These are phyloP conservation scores for Aphanomyces stellatus DNA, from an alignment of 352 stramenopile species.

Conservation along the genomic window DNA sequence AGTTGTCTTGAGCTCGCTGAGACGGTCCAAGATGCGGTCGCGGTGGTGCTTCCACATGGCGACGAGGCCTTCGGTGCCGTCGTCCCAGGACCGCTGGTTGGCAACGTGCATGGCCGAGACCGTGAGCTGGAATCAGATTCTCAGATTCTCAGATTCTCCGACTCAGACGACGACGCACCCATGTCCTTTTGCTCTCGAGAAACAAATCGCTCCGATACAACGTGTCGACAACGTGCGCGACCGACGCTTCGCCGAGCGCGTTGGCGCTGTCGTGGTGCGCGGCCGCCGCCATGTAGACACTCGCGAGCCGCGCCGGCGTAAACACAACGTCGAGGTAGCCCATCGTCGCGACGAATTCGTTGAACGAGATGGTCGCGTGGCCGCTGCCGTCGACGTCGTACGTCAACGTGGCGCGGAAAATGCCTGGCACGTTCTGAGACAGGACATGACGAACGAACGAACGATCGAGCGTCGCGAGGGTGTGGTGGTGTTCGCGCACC, in stretches of 20 bases:
- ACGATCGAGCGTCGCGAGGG: not conserved
- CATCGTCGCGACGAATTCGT: constrained; percentile 3
- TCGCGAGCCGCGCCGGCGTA: not conserved
- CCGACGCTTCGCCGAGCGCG: not conserved
- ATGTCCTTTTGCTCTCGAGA: constrained; percentile 11
- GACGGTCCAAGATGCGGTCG: not conserved
- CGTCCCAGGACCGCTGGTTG: constrained; percentile 2
- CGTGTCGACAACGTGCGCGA: not conserved
- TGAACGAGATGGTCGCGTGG: not conserved
- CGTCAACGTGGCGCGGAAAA: not conserved
- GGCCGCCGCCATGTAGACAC: constrained; percentile 1
- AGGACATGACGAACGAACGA: not conserved
- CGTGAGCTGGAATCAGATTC: not conserved
- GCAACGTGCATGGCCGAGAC: constrained; percentile 11
- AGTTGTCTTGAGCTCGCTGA: constrained; percentile 1
- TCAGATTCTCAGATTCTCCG: not conserved
- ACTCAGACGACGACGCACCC: not conserved
- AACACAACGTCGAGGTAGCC: constrained; percentile 6
- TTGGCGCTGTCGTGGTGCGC: not conserved
- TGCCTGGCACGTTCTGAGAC: not conserved
- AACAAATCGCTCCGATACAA: constrained; percentile 16
- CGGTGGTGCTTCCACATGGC: constrained; percentile 10
- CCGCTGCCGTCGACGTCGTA: not conserved
- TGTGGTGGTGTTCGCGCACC: constrained; percentile 14
- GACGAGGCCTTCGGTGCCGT: not conserved